Conservation (phyloP, 176 grass and related monocot species). For the maize (Zea mays) region Zm-B73-REFERENCE-NAM-5.0 NC_050104.1:141675501-141676000, state of each 20-base stretch:
- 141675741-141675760: too few species aligned
- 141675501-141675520: constrained; percentile 43
- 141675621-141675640: background rate
- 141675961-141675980: constrained; percentile 83
- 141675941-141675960: constrained; percentile 83
- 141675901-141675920: constrained; percentile 83
- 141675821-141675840: constrained; percentile 53
- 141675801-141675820: too few species aligned
- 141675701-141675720: too few species aligned
- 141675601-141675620: background rate
- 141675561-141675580: background rate
- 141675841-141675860: constrained; percentile 68
- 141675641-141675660: background rate
- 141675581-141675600: background rate
- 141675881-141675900: constrained; percentile 88
- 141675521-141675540: background rate
- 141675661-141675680: constrained; percentile 29
- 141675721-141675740: too few species aligned
- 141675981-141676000: constrained; percentile 76
- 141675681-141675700: too few species aligned
- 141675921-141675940: constrained; percentile 70
- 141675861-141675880: constrained; percentile 84
- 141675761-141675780: too few species aligned
- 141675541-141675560: background rate
- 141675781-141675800: too few species aligned